Conservation (phyloP, 2,329 filamentous ascomycete genomes). For the Claviceps fusiformis region DNA sequence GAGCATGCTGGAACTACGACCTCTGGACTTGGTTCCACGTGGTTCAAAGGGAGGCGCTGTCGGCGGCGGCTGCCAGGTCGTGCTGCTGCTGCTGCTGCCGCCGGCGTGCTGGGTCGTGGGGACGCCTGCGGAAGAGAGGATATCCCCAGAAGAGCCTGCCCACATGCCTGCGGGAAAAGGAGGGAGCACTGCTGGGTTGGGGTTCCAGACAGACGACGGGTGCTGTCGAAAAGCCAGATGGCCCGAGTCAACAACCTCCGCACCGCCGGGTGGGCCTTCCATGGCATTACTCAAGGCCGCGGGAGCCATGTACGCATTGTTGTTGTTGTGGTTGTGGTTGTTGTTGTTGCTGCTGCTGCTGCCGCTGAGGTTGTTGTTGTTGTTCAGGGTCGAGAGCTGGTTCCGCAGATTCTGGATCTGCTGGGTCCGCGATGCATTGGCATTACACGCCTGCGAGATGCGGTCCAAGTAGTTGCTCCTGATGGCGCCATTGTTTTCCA, state of each 20-base stretch:
- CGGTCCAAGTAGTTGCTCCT: slow-evolving; percentile 33
- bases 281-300: slow-evolving; percentile 19
- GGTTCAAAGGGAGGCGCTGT: slow-evolving; percentile 23
- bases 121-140: slow-evolving; percentile 18
- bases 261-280: slow-evolving; percentile 13
- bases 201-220: slow-evolving; percentile 20
- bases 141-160: slow-evolving; percentile 21
- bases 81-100: slow-evolving; percentile 6
- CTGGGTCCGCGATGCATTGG: slow-evolving; percentile 18
- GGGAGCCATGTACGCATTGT: slow-evolving; percentile 17
- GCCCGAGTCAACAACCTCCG: slow-evolving; percentile 8
- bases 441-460: slow-evolving; percentile 24
- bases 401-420: slow-evolving; percentile 18
- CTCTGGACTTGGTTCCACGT: slow-evolving; percentile 30
- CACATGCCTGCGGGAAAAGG: slow-evolving; percentile 24
- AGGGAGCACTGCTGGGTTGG: slow-evolving; percentile 19
- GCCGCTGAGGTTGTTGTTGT: no score
- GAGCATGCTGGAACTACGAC: slow-evolving; percentile 53
- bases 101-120: slow-evolving; percentile 17
- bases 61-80: slow-evolving; percentile 23
- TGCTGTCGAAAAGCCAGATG: slow-evolving; percentile 11
- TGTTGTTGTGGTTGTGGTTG: no score
- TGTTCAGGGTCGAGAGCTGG: slow-evolving; percentile 20
- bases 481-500: slow-evolving; percentile 31
- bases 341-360: no score